Evolutionary conservation across 1,284 basidiomycete genomes (phyloP), one percentile per base, ranked within the genome.

Genomic region (Ganoderma leucocontextum): DNA sequence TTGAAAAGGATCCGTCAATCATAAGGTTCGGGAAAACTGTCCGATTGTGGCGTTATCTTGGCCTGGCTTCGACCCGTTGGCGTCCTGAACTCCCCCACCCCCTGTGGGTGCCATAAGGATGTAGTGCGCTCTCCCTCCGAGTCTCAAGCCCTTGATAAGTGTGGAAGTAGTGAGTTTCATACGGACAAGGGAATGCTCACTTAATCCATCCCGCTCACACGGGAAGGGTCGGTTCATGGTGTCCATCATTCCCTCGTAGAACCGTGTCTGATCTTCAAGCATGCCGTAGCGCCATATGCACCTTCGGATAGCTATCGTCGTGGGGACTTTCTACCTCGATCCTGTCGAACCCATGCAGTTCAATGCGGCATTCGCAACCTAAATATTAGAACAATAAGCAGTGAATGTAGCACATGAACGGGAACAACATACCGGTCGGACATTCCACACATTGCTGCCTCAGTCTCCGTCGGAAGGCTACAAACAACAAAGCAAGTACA

Each of bases 401-500:
- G 6, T 9, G 29, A 29, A 25, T 52, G 13, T 25, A 5, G 22
- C 4, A 9, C 6, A 10, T 25, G 22, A 52, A 4, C 41, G 12
- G 13, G n/a, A 25, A 13, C 25, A 22, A 52, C 47, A 25, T 15
- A 52, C 47, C 47, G 6, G 47, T 15, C 22, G 22, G 22, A 13
- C 22, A 29, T 9, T 22, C 1, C 15, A 35, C 19, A 33, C 15
- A 8, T 19, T 35, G 29, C 52, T 1, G 17, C 29, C 52, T 17
- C 29, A 33, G 52, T 35, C 33, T 9, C 17, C 17, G 4, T 22
- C 7, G 4, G 29, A 35, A 33, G 17, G 52, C 19, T 36, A 60
- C 33, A 47, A 53, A 60, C 19, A 47, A 41, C 52, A 39, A 61
- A 62, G 64, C 42, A 70, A 65, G 39, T 63, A 70, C 53, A 70